Percentiles rank a stretch among this genome's conserved stretches.
Conservation (phyloP, 2,329 filamentous ascomycete species). For the Aspergillus pseudoviridinutans region DNA sequence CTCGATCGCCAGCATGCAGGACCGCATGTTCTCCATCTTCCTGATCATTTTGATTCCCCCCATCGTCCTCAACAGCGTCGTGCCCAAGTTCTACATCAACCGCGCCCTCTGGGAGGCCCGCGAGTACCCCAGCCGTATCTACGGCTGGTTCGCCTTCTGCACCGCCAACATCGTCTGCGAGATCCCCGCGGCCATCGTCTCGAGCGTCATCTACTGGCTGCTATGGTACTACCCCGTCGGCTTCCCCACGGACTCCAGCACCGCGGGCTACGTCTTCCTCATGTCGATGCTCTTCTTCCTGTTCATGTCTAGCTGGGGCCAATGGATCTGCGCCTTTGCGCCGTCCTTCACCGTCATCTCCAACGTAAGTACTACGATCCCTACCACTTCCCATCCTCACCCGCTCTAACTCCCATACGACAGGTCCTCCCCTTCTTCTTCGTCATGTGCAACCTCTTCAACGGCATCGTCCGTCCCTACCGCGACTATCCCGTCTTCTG, state of each 20-base stretch:
- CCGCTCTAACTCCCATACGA: constrained; percentile 1
- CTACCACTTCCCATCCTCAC: not conserved
- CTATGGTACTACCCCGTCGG: constrained; percentile 76
- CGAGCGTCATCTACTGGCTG: constrained; percentile 64
- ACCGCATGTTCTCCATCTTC: constrained; percentile 72
- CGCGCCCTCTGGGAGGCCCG: constrained; percentile 69
- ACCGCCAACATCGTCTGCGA: constrained; percentile 70
- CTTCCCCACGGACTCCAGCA: constrained; percentile 60
- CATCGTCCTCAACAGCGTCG: constrained; percentile 67
- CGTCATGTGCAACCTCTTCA: constrained; percentile 72
- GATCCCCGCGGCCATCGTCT: constrained; percentile 65
- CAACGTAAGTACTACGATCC: constrained; percentile 43
- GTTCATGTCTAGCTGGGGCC: constrained; percentile 72
- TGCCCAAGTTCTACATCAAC: constrained; percentile 75
- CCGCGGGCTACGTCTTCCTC: constrained; percentile 71
- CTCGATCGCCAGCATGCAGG: constrained; percentile 65
- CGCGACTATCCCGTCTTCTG: constrained; percentile 63
- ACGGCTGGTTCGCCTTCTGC: constrained; percentile 72
- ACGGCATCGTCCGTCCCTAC: constrained; percentile 71
- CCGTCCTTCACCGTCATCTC: constrained; percentile 74
- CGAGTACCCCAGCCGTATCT: constrained; percentile 70
- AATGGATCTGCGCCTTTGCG: constrained; percentile 81
- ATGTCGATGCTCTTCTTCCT: constrained; percentile 76
- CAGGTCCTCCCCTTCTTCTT: constrained; percentile 73
- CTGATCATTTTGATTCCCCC: constrained; percentile 64